A percentile compares a stretch with the other conserved stretches of the same genome.
Conservation (phyloP, 1,284 basidiomycete species). For the Apiotrichum brassicae region DNA sequence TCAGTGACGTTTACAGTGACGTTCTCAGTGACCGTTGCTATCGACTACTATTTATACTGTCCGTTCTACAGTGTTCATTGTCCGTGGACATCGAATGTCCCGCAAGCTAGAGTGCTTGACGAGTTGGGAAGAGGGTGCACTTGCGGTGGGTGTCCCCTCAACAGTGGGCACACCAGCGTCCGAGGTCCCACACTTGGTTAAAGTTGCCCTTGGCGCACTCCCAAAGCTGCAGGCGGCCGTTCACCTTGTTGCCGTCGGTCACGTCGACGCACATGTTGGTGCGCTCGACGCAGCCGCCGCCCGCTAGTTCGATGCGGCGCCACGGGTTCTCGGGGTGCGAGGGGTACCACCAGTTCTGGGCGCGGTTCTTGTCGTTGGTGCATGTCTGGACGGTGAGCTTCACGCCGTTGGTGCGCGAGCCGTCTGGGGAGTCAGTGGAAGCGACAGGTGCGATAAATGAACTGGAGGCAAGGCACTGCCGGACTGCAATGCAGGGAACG, state of each 20-base stretch:
- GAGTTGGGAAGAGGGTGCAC: too few species aligned
- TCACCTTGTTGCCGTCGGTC: conserved; percentile 15
- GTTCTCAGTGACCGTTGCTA: too few species aligned
- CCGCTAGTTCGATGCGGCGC: conserved; percentile 9
- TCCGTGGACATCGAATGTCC: too few species aligned
- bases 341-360: conserved; percentile 11
- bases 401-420: conserved; percentile 3
- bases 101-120: too few species aligned
- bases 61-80: too few species aligned
- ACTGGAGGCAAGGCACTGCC: too few species aligned
- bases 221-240: conserved; percentile 21
- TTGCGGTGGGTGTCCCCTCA: too few species aligned
- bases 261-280: conserved; percentile 19
- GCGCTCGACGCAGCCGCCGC: background rate
- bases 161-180: conserved; percentile 11
- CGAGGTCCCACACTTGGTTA: conserved; percentile 20
- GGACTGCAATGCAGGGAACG: too few species aligned
- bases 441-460: background rate
- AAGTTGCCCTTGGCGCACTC: conserved; percentile 19
- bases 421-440: background rate
- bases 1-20: too few species aligned
- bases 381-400: conserved; percentile 4
- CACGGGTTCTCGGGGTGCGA: background rate
- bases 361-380: background rate
- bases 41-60: too few species aligned